phyloP scores from a whole-genome alignment of 225 moss, liverwort and hornwort species.

The Bryum argenteum region DNA sequence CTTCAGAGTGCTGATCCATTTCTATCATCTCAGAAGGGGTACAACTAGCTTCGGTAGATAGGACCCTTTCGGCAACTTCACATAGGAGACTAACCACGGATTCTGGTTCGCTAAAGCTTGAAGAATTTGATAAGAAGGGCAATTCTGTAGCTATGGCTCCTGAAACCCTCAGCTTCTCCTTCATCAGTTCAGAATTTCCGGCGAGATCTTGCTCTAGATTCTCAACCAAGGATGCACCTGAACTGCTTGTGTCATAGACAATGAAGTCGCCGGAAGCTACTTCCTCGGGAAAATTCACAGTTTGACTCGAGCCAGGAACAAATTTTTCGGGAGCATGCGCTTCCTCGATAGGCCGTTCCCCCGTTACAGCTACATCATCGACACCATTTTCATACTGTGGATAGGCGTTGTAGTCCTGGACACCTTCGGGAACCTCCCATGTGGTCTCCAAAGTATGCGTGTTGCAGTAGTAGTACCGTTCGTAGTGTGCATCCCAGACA shows the following conservation, averaged over 20 bases:
- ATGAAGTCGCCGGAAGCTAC: neutral
- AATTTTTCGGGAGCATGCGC: neutral
- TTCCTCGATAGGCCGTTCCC: conserved; percentile 17
- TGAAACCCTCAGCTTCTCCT: neutral
- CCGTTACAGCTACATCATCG: conserved; percentile 10
- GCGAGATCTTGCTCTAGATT: conserved; percentile 7
- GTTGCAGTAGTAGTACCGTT: conserved; percentile 76
- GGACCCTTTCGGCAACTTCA: neutral
- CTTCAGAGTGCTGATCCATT: conserved; percentile 17
- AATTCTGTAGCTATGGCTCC: neutral
- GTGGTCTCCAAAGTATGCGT: conserved; percentile 61
- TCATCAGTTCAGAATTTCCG: neutral
- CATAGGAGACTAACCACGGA: conserved; percentile 10
- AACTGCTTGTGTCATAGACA: neutral
- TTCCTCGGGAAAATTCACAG: conserved; percentile 7
- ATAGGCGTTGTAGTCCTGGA: conserved; percentile 38
- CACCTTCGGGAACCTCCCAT: conserved; percentile 71
- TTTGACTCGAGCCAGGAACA: neutral
- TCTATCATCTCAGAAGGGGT: conserved; percentile 4
- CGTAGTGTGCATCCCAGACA: conserved; percentile 74
- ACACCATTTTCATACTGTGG: conserved; percentile 16
- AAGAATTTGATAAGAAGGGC: neutral
- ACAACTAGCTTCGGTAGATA: conserved; percentile 6
- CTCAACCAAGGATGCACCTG: neutral
- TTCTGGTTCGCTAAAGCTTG: conserved; percentile 17